These are phyloP conservation scores for Jimgerdemannia flammicorona DNA, from an alignment of 192 early-diverging fungal genomes.

Conservation along the genomic window DNA sequence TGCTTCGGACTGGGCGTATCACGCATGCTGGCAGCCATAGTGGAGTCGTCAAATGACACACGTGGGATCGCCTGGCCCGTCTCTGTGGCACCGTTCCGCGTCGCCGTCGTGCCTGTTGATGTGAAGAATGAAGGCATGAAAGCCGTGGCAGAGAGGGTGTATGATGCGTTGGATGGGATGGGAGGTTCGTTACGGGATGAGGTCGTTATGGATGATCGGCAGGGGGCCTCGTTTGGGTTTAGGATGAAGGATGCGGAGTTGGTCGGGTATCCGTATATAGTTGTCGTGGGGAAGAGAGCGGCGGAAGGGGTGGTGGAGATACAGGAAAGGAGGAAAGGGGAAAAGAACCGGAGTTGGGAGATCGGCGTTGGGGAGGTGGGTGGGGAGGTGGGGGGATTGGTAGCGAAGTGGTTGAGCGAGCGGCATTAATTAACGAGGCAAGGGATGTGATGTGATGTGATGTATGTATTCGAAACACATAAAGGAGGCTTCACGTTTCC, in stretches of 20 bases:
- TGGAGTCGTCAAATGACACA: constrained; percentile 61
- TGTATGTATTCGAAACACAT: no score
- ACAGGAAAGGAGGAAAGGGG: constrained; percentile 30
- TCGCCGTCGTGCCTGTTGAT: constrained; percentile 59
- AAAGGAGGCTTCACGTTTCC: no score
- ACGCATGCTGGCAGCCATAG: constrained; percentile 77
- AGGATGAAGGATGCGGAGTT: constrained; percentile 80
- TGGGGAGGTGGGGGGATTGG: not conserved
- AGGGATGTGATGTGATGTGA: no score
- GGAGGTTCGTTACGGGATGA: not conserved
- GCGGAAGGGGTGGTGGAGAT: constrained; percentile 45
- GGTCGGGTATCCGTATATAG: constrained; percentile 77
- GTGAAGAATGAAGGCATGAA: constrained; percentile 28
- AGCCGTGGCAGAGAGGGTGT: constrained; percentile 27
- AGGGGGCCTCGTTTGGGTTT: constrained; percentile 63
- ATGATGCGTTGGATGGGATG: constrained; percentile 36
- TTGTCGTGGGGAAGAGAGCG: constrained; percentile 69
- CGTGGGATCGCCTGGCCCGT: constrained; percentile 79
- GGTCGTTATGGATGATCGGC: constrained; percentile 66
- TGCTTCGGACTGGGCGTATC: constrained; percentile 89
- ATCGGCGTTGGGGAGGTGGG: constrained; percentile 11
- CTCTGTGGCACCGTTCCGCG: constrained; percentile 72
- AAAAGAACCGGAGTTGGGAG: constrained; percentile 6
- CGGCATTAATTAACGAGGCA: no score
- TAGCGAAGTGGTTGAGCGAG: not conserved